phyloP scores from a whole-genome alignment of 768 basidiomycete genomes.

The Suillus brevipes region DNA sequence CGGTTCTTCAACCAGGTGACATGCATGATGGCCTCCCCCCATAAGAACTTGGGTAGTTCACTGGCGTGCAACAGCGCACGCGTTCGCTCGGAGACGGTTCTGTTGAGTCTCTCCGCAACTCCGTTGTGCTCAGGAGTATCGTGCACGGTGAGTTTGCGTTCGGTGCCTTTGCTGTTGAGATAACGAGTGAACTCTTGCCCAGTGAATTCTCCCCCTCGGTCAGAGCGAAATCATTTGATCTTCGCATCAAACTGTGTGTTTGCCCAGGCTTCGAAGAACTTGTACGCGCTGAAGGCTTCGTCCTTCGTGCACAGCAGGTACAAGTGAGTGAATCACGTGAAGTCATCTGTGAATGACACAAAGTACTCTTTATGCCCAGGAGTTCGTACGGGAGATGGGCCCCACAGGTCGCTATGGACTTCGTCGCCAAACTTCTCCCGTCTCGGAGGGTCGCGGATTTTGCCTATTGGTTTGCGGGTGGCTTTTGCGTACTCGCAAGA shows the following conservation, averaged over 20 bases:
- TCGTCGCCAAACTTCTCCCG: no score
- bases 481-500: conserved; percentile 46
- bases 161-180: conserved; percentile 38
- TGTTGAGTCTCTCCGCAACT: conserved; percentile 42
- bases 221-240: conserved; percentile 39
- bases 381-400: no score
- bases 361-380: no score
- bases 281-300: conserved; percentile 28
- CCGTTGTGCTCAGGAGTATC: conserved; percentile 46
- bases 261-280: conserved; percentile 33
- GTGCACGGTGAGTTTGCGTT: conserved; percentile 38
- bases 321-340: conserved; percentile 11
- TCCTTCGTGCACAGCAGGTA: no score
- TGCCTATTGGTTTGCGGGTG: conserved; percentile 32
- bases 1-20: conserved; percentile 37
- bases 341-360: conserved; percentile 4
- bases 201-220: conserved; percentile 47
- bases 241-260: conserved; percentile 29
- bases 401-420: no score
- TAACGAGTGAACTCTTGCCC: conserved; percentile 34
- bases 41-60: conserved; percentile 37
- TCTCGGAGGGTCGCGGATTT: conserved; percentile 10
- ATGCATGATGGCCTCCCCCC: conserved; percentile 35
- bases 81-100: conserved; percentile 36
- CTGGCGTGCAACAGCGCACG: conserved; percentile 37